Base-by-base conservation (phyloP, 768 basidiomycete genomes). In the Hygrophorus russula region DNA sequence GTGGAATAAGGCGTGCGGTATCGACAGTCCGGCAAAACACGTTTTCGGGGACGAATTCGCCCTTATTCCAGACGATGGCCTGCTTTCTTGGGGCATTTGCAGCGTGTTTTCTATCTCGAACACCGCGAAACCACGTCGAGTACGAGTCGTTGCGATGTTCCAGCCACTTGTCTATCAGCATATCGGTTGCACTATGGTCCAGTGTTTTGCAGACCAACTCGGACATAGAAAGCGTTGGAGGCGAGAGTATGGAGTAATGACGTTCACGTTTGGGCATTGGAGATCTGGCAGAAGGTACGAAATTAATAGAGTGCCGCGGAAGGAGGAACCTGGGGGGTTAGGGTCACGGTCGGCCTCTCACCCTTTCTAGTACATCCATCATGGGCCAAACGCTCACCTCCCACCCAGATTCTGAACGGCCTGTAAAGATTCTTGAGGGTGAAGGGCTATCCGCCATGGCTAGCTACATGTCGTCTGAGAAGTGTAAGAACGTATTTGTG, bases 101-200 rank as follows among this genome's bases (percentile, higher is more conserved):
- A 27, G 70, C 69, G 49, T 82, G 75, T 52, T 72, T 78, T 42
- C 80, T 70, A 53, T 82, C 80, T 41, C 82, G 69, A 9, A 82
- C 72, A 45, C 73, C 75, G 49, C 68, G 69, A 52, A 86, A 86
- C 83, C 83, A 86, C 42, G 83, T 80, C 59, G 75, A 74, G 56
- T 85, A 85, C 36, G 76, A 71, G 63, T 83, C 80, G 35, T 65
- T 67, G 53, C 75, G 74, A 55, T 84, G 80, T 56, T 85, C 81
- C 36, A 86, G 78, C 83, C 83, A 86, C 58, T 79, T 82, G 68
- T 86, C 81, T 63, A 86, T 85, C 52, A 86, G 76, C 64, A 76
- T 69, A 64, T 83, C 80, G 1, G 82, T 83, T 13, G 78, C 71
- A 51, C 82, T 78, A 64, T 82, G 77, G 61, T 82, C 80, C 45